Conservation (phyloP, 2,329 filamentous ascomycete species). For the Cadophora sp. region DNA sequence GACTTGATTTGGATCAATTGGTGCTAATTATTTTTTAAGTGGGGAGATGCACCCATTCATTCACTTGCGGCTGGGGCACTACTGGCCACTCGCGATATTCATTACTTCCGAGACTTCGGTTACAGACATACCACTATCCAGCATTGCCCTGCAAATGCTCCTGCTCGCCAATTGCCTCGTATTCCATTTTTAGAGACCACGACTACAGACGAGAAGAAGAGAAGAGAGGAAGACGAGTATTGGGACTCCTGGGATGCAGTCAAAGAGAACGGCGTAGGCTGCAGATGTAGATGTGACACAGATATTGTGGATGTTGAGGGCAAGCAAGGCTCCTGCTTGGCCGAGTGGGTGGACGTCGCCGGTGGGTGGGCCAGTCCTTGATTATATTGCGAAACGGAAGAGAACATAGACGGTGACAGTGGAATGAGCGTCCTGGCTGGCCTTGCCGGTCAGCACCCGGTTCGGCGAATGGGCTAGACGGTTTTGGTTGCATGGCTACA, state of each 20-base stretch:
- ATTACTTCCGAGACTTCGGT: constrained; percentile 99
- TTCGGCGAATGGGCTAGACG: constrained; percentile 12
- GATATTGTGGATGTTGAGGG: constrained; percentile 98
- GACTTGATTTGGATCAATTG: constrained; percentile 7
- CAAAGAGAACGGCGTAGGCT: constrained; percentile 96
- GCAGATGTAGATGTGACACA: constrained; percentile 94
- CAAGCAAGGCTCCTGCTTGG: constrained; percentile 92
- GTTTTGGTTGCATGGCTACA: constrained; percentile 13
- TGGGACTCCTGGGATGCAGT: constrained; percentile 88
- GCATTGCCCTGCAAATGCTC: constrained; percentile 96
- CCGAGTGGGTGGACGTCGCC: constrained; percentile 97
- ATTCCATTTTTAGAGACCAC: constrained; percentile 83
- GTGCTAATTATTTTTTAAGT: constrained; percentile 59
- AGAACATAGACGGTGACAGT: constrained; percentile 10
- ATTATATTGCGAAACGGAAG: constrained; percentile 24
- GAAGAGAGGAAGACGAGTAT: constrained; percentile 92
- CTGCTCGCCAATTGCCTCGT: constrained; percentile 81
- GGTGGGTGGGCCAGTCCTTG: constrained; percentile 78
- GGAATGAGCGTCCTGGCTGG: constrained; percentile 9
- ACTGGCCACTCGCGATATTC: constrained; percentile 81
- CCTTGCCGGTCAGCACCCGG: constrained; percentile 14
- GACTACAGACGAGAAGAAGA: constrained; percentile 80
- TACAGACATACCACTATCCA: constrained; percentile 99
- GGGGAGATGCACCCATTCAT: constrained; percentile 98
- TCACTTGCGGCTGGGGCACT: constrained; percentile 93